These are phyloP conservation scores for Salvia miltiorrhiza DNA, from an alignment of 257 asterid genomes.

Conservation along the genomic window DNA sequence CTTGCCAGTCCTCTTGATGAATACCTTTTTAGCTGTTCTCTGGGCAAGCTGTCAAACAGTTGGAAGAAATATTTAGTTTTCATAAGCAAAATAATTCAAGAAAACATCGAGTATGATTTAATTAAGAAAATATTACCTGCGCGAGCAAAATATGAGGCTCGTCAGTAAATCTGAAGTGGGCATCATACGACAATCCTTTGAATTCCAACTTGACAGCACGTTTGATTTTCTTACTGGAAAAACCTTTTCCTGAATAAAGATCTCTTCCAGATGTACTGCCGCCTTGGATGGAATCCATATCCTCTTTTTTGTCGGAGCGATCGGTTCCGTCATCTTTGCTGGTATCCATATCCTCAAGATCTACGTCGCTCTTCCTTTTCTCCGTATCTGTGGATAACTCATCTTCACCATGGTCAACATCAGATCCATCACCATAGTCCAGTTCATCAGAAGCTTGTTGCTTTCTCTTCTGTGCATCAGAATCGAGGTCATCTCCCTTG, in stretches of 20 bases:
- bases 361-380: constrained; percentile 25
- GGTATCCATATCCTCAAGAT: constrained; percentile 32
- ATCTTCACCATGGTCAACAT: constrained; percentile 34
- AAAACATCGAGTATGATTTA: not conserved
- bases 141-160: constrained; percentile 88
- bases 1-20: constrained; percentile 62
- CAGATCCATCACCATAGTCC: constrained; percentile 73
- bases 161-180: constrained; percentile 48
- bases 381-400: constrained; percentile 29
- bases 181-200: constrained; percentile 46
- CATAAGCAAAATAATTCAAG: not conserved
- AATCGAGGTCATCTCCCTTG: constrained; percentile 65
- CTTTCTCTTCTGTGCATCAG: constrained; percentile 61
- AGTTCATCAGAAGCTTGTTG: constrained; percentile 72
- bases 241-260: not conserved
- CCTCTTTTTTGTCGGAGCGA: constrained; percentile 28
- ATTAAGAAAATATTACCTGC: constrained; percentile 50
- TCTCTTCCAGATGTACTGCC: not conserved
- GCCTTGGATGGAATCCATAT: constrained; percentile 26
- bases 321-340: constrained; percentile 36
- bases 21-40: constrained; percentile 73
- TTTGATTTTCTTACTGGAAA: constrained; percentile 12
- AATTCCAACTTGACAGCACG: constrained; percentile 35
- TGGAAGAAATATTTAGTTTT: not conserved
- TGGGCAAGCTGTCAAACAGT: constrained; percentile 63